Conservation (phyloP, 2,329 filamentous ascomycete genomes). For the Aspergillus chevalieri region DNA sequence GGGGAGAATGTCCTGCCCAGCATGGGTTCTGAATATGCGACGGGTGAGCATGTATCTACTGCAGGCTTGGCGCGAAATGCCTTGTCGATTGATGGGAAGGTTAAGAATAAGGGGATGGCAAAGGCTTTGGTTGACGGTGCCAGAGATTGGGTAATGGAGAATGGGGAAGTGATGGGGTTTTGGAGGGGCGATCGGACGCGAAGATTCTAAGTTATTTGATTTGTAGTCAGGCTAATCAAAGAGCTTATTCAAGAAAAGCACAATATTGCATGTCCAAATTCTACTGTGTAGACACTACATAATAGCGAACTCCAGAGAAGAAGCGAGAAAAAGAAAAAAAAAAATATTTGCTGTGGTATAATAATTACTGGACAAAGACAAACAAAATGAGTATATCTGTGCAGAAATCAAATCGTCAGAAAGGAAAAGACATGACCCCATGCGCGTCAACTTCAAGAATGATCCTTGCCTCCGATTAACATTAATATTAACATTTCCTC, state of each 20-base stretch:
- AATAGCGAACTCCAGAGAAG: not conserved
- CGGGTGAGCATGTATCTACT: conserved; percentile 39
- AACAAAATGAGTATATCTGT: not conserved
- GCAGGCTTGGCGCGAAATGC: conserved; percentile 21
- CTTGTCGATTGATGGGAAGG: conserved; percentile 30
- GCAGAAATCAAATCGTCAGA: conserved; percentile 1
- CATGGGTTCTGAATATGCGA: conserved; percentile 72
- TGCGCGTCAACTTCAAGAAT: conserved; percentile 1
- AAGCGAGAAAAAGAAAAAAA: conserved; percentile 4
- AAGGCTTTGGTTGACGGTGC: conserved; percentile 57
- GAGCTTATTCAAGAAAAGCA: not conserved
- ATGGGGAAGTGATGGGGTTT: conserved; percentile 56
- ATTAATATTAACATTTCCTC: conserved; percentile 29
- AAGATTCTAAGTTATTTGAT: conserved; percentile 27
- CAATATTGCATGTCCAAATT: not conserved
- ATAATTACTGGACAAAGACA: conserved; percentile 10
- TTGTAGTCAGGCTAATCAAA: not conserved
- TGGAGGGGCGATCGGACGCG: conserved; percentile 55
- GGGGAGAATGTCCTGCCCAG: conserved; percentile 92
- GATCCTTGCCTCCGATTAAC: conserved; percentile 22
- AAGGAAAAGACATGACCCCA: conserved; percentile 5
- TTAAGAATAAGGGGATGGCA: conserved; percentile 54
- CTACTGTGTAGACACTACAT: no score
- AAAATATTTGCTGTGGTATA: not conserved
- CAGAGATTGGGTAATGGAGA: conserved; percentile 56